These are phyloP conservation scores for Chytriomyces hyalinus DNA, from an alignment of 192 early-diverging fungal species.

Conservation along the genomic window DNA sequence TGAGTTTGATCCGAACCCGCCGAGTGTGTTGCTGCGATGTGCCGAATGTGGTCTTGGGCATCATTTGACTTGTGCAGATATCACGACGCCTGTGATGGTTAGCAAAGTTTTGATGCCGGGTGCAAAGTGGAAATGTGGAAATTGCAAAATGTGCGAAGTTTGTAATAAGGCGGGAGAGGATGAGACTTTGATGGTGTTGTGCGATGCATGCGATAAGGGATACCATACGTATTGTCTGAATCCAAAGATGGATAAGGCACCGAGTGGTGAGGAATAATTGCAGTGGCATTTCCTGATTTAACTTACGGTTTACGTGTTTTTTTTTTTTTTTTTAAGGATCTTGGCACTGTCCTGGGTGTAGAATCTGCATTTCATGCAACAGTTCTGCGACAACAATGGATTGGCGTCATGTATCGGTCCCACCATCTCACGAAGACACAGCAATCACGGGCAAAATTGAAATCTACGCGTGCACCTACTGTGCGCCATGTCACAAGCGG, in stretches of 20 bases:
- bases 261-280: slow-evolving; percentile 45
- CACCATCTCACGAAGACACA: slow-evolving; percentile 30
- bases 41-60: slow-evolving; percentile 29
- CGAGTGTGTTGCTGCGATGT: slow-evolving; percentile 17
- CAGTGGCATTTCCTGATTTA: background rate
- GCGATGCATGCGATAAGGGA: slow-evolving; percentile 63
- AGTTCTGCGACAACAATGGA: slow-evolving; percentile 12
- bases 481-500: slow-evolving; percentile 43
- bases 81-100: slow-evolving; percentile 49
- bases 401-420: slow-evolving; percentile 50
- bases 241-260: slow-evolving; percentile 51
- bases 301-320: background rate
- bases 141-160: slow-evolving; percentile 56
- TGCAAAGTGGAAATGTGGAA: slow-evolving; percentile 56
- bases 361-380: slow-evolving; percentile 48
- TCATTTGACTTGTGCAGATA: slow-evolving; percentile 57
- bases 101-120: slow-evolving; percentile 42
- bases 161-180: slow-evolving; percentile 61
- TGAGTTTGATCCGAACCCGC: slow-evolving; percentile 19
- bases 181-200: slow-evolving; percentile 54
- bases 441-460: slow-evolving; percentile 36
- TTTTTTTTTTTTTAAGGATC: slow-evolving; percentile 34
- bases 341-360: slow-evolving; percentile 57
- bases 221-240: slow-evolving; percentile 59
- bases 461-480: slow-evolving; percentile 55